phyloP scores from a whole-genome alignment of 306 rosid genomes.

The Vigna hirtella region DNA sequence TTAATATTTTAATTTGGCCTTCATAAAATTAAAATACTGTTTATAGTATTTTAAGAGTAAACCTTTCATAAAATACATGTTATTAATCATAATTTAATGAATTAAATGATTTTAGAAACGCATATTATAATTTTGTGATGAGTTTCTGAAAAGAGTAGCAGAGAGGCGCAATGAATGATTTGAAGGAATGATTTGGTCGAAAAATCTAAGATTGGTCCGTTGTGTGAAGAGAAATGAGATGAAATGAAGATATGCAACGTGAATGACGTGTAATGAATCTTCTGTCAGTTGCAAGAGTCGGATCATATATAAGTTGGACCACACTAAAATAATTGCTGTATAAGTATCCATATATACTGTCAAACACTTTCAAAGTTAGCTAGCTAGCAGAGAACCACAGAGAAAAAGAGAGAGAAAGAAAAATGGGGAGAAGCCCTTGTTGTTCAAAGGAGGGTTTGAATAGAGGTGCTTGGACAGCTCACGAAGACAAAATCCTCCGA shows the following conservation, averaged over 20 bases:
- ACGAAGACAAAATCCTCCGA: slow-evolving; percentile 56
- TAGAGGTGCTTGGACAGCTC: slow-evolving; percentile 63
- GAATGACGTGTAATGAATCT: background rate
- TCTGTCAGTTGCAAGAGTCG: background rate
- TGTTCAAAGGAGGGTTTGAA: slow-evolving; percentile 64
- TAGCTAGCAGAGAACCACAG: background rate
- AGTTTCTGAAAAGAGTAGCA: too few species aligned
- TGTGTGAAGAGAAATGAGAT: background rate
- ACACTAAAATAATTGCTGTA: background rate
- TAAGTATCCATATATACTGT: background rate
- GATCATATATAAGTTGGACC: background rate
- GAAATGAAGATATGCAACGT: background rate
- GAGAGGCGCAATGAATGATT: too few species aligned
- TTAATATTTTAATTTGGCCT: too few species aligned
- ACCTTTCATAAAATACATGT: too few species aligned
- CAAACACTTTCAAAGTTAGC: background rate
- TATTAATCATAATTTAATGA: too few species aligned
- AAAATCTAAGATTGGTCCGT: background rate
- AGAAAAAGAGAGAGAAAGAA: background rate
- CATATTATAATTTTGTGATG: too few species aligned
- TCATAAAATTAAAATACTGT: too few species aligned
- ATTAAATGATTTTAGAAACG: too few species aligned
- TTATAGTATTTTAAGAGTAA: too few species aligned
- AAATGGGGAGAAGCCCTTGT: slow-evolving; percentile 69
- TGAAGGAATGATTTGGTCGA: background rate